Evolutionary conservation across 1,284 basidiomycete genomes (phyloP).

Genomic region (Ganoderma leucocontextum): DNA sequence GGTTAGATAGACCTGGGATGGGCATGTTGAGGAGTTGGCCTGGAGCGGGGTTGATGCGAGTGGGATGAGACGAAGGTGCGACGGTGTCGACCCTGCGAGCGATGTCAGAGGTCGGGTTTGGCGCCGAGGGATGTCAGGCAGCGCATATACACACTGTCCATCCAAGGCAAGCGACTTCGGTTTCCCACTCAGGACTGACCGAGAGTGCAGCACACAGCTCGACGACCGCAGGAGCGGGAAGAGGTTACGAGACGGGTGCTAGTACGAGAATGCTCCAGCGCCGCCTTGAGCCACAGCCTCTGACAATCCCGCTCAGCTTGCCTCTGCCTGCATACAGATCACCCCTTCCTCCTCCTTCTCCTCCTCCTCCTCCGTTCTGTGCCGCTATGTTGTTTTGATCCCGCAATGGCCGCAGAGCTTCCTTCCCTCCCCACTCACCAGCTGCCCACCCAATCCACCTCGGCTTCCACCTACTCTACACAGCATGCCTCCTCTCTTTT

Average conservation of each 20-base stretch:
- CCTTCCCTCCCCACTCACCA: background rate
- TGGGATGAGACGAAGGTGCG: background rate
- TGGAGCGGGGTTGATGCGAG: background rate
- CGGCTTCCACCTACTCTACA: background rate
- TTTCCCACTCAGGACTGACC: background rate
- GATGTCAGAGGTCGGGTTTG: background rate
- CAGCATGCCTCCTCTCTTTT: conserved; percentile 3
- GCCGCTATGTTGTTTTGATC: background rate
- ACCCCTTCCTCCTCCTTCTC: background rate
- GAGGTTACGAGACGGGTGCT: background rate
- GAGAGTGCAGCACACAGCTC: background rate
- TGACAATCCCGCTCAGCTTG: background rate
- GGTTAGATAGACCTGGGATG: conserved; percentile 18
- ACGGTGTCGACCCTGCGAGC: background rate
- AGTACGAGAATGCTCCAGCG: background rate
- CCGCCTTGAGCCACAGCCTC: conserved; percentile 1
- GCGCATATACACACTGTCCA: too few relatives aligned
- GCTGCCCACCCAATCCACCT: background rate
- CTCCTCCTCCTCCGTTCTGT: background rate
- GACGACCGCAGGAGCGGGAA: background rate
- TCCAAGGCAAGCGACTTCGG: background rate
- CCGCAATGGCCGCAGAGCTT: conserved; percentile 1
- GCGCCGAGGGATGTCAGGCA: too few relatives aligned
- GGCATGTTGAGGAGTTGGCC: conserved; percentile 14
- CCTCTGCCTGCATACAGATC: too few relatives aligned